A percentile compares a stretch with the other conserved stretches of the same genome.
phyloP scores from a whole-genome alignment of 495 filamentous ascomycete genomes.

The Achaetomiella virescens region DNA sequence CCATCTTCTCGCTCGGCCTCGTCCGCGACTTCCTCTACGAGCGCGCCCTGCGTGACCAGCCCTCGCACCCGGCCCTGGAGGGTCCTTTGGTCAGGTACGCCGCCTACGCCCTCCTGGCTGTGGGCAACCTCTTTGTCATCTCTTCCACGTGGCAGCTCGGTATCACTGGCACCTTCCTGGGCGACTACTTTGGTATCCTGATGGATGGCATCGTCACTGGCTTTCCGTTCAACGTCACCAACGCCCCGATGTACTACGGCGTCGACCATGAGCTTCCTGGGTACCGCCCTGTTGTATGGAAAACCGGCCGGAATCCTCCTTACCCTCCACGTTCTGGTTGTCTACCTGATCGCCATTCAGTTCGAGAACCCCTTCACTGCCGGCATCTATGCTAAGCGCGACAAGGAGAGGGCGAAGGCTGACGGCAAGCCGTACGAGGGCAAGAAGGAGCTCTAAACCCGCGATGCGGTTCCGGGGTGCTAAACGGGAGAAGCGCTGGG shows the following conservation, averaged over 20 bases:
- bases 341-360: slow-evolving; percentile 75
- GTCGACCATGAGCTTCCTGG: slow-evolving; percentile 87
- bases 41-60: slow-evolving; percentile 70
- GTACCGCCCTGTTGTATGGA: slow-evolving; percentile 79
- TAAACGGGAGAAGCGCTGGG: slow-evolving; percentile 17
- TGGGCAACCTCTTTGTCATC: slow-evolving; percentile 80
- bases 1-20: slow-evolving; percentile 88
- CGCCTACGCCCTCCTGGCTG: slow-evolving; percentile 61
- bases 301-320: slow-evolving; percentile 82
- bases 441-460: slow-evolving; percentile 44
- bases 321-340: slow-evolving; percentile 64
- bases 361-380: slow-evolving; percentile 98
- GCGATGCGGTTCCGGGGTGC: neutral
- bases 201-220: slow-evolving; percentile 90
- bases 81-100: slow-evolving; percentile 45
- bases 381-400: slow-evolving; percentile 89
- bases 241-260: slow-evolving; percentile 95
- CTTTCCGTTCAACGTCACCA: slow-evolving; percentile 92
- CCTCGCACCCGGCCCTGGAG: slow-evolving; percentile 59
- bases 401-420: slow-evolving; percentile 41
- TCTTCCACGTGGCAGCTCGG: slow-evolving; percentile 89
- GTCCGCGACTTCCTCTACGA: slow-evolving; percentile 75
- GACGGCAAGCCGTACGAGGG: slow-evolving; percentile 24
- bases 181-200: slow-evolving; percentile 97
- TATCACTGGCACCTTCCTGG: slow-evolving; percentile 92